A percentile compares a stretch with the other conserved stretches of the same genome.
phyloP scores from a whole-genome alignment of 2,329 filamentous ascomycete species.

The Colletotrichum godetiae region DNA sequence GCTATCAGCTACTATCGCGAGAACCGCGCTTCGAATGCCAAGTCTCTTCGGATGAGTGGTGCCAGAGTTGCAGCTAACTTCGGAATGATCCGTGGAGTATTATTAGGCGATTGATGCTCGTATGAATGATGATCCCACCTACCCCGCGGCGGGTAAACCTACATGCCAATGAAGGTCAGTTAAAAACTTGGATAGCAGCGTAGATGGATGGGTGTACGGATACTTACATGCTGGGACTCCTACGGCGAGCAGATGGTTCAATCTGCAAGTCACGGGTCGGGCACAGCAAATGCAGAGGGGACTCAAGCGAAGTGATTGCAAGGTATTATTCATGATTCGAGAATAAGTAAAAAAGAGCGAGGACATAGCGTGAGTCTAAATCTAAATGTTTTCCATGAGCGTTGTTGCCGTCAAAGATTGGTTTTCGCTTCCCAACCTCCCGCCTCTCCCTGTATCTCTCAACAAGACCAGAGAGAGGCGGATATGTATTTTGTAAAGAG shows the following conservation, averaged over 20 bases:
- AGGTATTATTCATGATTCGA: conserved; percentile 13
- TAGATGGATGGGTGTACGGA: too few species aligned
- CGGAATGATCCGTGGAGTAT: not conserved
- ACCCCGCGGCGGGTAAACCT: not conserved
- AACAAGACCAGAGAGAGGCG: not conserved
- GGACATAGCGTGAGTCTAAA: conserved; percentile 8
- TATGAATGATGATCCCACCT: not conserved
- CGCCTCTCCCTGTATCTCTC: not conserved
- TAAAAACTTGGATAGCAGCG: too few species aligned
- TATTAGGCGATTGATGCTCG: not conserved
- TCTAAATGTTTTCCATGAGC: conserved; percentile 6
- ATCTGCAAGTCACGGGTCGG: not conserved
- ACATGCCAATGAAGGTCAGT: too few species aligned
- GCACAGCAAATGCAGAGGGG: too few species aligned
- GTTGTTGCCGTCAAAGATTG: not conserved
- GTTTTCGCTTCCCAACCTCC: not conserved
- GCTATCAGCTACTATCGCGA: not conserved
- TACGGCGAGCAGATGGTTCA: too few species aligned
- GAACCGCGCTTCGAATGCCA: not conserved
- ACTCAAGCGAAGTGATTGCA: not conserved
- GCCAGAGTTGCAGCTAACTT: not conserved
- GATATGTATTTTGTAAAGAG: not conserved
- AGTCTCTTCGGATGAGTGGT: not conserved
- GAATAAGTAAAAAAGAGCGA: conserved; percentile 1
- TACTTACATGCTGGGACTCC: too few species aligned